phyloP scores from a whole-genome alignment of 192 early-diverging fungal species.

The Dissophora globulifera region DNA sequence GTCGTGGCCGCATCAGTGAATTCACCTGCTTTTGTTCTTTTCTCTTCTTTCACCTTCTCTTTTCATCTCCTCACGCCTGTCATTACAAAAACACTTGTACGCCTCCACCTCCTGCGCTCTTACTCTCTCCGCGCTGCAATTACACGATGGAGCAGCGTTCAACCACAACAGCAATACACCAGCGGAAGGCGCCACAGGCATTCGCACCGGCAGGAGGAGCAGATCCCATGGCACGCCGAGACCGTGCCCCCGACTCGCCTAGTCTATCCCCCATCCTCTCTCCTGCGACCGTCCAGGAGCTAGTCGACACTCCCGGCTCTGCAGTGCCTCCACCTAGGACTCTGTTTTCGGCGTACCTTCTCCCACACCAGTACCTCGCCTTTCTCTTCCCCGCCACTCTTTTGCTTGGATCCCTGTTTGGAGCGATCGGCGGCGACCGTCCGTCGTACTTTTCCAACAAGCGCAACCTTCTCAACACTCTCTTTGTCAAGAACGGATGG shows the following conservation, averaged over 20 bases:
- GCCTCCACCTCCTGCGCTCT: not conserved
- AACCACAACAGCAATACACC: not conserved
- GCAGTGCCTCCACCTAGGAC: not conserved
- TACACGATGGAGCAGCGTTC: not conserved
- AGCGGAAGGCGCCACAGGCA: not conserved
- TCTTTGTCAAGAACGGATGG: slow-evolving; percentile 89
- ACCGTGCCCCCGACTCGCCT: slow-evolving; percentile 6
- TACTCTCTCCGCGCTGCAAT: not conserved
- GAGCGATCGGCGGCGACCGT: slow-evolving; percentile 10
- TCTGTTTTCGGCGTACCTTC: slow-evolving; percentile 6
- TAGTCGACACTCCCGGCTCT: not conserved
- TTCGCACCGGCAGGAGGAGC: no score
- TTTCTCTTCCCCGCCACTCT: slow-evolving; percentile 37
- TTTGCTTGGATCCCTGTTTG: slow-evolving; percentile 31
- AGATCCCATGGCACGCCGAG: not conserved
- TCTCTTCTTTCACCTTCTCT: not conserved
- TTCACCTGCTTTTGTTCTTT: not conserved
- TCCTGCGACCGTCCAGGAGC: slow-evolving; percentile 5
- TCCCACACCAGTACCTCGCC: slow-evolving; percentile 30
- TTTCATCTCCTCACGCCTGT: not conserved
- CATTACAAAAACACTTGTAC: no score
- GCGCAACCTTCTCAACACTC: slow-evolving; percentile 77
- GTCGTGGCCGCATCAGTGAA: no score
- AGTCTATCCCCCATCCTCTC: not conserved
- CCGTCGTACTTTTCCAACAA: slow-evolving; percentile 71